Conservation (phyloP, 257 asterid species). For the Fraxinus americana region DNA sequence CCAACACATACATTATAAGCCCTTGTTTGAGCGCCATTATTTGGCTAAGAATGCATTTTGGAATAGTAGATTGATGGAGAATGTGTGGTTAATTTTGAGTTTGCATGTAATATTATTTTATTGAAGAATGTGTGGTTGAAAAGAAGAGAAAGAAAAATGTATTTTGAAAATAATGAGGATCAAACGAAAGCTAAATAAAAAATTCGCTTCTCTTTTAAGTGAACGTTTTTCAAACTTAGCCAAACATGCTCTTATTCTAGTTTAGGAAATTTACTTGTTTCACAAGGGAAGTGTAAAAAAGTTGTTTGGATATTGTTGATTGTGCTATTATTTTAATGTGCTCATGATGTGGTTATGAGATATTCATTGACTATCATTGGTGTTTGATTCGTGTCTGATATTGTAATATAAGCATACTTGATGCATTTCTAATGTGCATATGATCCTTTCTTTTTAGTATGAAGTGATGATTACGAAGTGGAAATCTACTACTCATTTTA, state of each 20-base stretch:
- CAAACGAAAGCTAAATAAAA: too few species aligned
- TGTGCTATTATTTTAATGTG: not conserved
- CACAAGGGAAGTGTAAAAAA: not conserved
- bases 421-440: not conserved
- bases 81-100: too few species aligned
- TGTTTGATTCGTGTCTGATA: not conserved
- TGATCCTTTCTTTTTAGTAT: not conserved
- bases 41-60: too few species aligned
- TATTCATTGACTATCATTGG: not conserved
- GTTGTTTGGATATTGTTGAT: not conserved
- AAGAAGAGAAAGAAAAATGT: too few species aligned
- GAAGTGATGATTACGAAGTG: not conserved
- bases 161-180: too few species aligned
- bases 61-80: too few species aligned
- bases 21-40: too few species aligned
- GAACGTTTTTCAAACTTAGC: not conserved
- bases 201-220: not conserved
- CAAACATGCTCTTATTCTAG: not conserved
- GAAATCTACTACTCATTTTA: not conserved
- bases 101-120: too few species aligned
- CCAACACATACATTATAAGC: not conserved
- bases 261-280: not conserved
- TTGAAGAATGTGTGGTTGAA: too few species aligned
- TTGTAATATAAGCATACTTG: not conserved
- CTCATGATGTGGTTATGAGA: not conserved